A percentile compares a stretch with the other conserved stretches of the same genome.
Conservation (phyloP, 148 eudicot genomes). For the Rheum nobile region DNA sequence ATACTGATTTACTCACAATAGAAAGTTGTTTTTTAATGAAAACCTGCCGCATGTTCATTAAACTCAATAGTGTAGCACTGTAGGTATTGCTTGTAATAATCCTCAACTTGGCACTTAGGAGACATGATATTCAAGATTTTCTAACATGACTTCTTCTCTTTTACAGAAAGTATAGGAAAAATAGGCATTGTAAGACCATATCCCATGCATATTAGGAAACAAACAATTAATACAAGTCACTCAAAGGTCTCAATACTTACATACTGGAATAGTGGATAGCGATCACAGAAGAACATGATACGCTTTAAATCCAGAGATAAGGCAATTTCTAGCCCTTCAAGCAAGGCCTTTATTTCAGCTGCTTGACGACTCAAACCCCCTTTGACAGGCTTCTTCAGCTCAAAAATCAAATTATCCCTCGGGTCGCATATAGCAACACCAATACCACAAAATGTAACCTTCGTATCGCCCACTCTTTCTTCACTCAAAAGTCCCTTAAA, state of each 20-base stretch:
- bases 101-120: not conserved
- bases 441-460: slow-evolving; percentile 29
- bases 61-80: not conserved
- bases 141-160: not conserved
- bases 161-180: not conserved
- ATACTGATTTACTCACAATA: not conserved
- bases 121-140: not conserved
- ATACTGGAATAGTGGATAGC: slow-evolving; percentile 16
- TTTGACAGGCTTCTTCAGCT: slow-evolving; percentile 26
- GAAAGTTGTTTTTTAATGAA: not conserved
- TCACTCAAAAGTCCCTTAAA: slow-evolving; percentile 50
- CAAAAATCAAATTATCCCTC: slow-evolving; percentile 41
- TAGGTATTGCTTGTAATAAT: not conserved
- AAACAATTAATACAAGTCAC: not conserved
- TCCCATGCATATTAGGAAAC: not conserved
- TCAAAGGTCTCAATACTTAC: slow-evolving; percentile 13
- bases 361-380: slow-evolving; percentile 11
- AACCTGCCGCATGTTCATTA: not conserved
- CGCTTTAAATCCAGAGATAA: slow-evolving; percentile 18
- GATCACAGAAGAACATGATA: slow-evolving; percentile 15
- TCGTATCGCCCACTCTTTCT: slow-evolving; percentile 18
- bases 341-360: slow-evolving; percentile 17
- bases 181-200: not conserved
- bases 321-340: slow-evolving; percentile 25
- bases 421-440: slow-evolving; percentile 62